Conservation (phyloP, 1,284 basidiomycete genomes). For the Microbotryomycetes sp. region DNA sequence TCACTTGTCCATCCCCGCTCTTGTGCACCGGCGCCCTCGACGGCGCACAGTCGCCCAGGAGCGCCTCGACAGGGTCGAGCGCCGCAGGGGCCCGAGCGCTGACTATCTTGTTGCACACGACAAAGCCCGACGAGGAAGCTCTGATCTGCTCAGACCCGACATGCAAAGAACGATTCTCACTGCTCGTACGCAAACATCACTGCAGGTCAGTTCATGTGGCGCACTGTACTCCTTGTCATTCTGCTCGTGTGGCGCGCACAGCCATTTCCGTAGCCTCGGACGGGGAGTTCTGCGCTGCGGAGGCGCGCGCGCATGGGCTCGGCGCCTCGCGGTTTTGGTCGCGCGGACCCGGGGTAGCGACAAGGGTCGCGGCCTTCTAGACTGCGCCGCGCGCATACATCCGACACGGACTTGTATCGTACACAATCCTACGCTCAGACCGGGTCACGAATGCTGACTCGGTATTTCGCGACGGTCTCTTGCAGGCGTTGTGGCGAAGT, state of each 20-base stretch:
- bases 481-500: conserved; percentile 24
- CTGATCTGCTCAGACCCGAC: conserved; percentile 20
- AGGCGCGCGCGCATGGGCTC: too few species aligned
- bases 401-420: neutral
- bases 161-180: conserved; percentile 20
- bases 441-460: neutral
- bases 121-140: conserved; percentile 17
- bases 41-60: neutral
- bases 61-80: too few species aligned
- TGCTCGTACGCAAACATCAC: conserved; percentile 26
- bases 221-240: too few species aligned
- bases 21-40: neutral
- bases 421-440: neutral
- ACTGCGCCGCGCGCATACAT: neutral
- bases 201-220: conserved; percentile 24
- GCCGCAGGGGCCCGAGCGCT: too few species aligned
- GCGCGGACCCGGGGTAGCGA: neutral
- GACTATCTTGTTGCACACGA: neutral
- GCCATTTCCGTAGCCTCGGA: neutral
- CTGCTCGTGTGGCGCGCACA: too few species aligned
- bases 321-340: neutral
- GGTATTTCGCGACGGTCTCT: neutral
- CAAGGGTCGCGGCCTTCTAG: neutral
- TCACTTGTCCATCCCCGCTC: neutral
- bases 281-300: neutral